Conservation (phyloP, 805 yeast genomes). For the Maudiozyma bulderi region DNA sequence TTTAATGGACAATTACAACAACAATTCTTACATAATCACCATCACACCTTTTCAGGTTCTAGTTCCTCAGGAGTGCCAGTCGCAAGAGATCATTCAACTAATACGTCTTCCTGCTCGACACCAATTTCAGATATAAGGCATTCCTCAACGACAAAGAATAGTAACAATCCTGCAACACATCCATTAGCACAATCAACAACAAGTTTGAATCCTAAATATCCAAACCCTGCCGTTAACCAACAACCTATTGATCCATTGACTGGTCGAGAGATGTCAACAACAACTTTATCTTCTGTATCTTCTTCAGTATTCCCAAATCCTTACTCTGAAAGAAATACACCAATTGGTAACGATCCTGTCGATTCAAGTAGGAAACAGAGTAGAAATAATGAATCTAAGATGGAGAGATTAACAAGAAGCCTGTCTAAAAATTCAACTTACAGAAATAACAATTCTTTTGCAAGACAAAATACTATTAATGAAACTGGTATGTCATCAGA, state of each 20-base stretch:
- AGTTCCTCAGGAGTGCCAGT: background rate
- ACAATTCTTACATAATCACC: background rate
- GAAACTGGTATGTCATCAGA: background rate
- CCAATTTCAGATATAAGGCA: too few relatives aligned
- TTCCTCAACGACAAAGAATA: background rate
- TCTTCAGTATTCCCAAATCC: slow-evolving; percentile 1
- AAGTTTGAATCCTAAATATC: background rate
- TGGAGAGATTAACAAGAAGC: background rate
- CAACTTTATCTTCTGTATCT: background rate
- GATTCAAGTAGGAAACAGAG: background rate
- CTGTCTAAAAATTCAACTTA: background rate
- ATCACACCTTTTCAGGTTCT: background rate
- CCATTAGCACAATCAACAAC: background rate
- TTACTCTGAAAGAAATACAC: background rate
- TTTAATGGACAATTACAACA: background rate
- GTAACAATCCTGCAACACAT: background rate
- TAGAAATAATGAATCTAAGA: background rate
- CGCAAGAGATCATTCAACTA: background rate
- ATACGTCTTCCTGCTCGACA: too few relatives aligned
- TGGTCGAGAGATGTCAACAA: background rate
- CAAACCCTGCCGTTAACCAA: background rate
- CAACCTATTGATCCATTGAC: background rate
- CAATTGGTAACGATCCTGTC: background rate
- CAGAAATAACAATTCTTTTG: background rate
- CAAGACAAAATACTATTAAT: background rate